Evolutionary conservation across 1,139 yeast genomes (phyloP), one percentile per base, ranked within the genome.

Genomic region (Arxiozyma slooffiae): DNA sequence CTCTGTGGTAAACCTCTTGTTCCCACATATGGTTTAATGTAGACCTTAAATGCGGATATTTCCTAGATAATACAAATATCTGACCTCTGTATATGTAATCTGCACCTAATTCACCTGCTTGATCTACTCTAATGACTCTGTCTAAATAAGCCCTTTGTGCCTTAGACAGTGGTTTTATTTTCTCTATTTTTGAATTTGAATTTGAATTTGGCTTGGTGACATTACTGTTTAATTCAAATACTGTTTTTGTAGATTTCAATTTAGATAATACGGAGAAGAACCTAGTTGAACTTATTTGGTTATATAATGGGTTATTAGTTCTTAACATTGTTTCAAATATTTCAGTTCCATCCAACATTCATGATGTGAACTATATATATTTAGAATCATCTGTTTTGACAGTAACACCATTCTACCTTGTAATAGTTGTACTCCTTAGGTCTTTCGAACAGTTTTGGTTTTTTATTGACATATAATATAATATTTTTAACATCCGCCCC

Each of bases 71-170:
- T 2, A 90, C 89, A 49, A 79, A 73, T 60, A 83, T 86, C 67
- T 92, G 99, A 16, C 97, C 99, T 55, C 83, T 81, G 67, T 92
- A 92, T 52, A 92, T 92, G 60, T 84, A 82, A 67, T 94, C 82
- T 1, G 99, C 99, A 2, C 97, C 99, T n/a, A 92, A 76, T 66
- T 92, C 99, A 40, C 99, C 99, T 1, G 98, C 97, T 67, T 92
- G 98, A 63, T 92, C 97, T 8, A 92, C 98, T 49, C 98, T 74
- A 24, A 92, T 79, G 1, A 83, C 82, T 53, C 92, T 71, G 52
- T 86, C 88, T 30, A 89, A 73, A 56, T 76, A 86, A 1, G 89
- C 89, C 55, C 72, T 73, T 61, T 84, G 90, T 0, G 86, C 85
- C 45, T 69, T 69, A 3, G 80, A 74, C 48, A 81, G 63, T 5